phyloP scores from a whole-genome alignment of 192 early-diverging fungal species.

The Mortierella hygrophila region DNA sequence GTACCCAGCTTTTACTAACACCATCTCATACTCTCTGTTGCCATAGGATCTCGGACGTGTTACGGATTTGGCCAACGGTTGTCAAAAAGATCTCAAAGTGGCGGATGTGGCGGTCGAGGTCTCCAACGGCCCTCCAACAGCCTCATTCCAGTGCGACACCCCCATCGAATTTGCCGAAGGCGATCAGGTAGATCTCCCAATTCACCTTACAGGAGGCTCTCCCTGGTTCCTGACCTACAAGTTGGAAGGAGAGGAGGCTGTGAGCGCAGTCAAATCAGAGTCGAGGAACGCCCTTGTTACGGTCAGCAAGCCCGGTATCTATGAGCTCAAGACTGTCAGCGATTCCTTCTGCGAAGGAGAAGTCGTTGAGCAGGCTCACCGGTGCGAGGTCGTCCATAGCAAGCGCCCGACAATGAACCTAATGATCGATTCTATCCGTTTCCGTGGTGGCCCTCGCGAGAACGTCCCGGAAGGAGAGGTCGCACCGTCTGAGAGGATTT shows the following conservation, averaged over 20 bases:
- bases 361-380: slow-evolving; percentile 35
- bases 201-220: slow-evolving; percentile 45
- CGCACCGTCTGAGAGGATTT: slow-evolving; percentile 37
- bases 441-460: slow-evolving; percentile 48
- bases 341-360: slow-evolving; percentile 44
- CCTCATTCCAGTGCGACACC: slow-evolving; percentile 41
- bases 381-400: slow-evolving; percentile 38
- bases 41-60: slow-evolving; percentile 39
- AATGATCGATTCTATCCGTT: slow-evolving; percentile 52
- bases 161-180: slow-evolving; percentile 44
- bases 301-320: slow-evolving; percentile 28
- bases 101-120: slow-evolving; percentile 45
- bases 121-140: slow-evolving; percentile 43
- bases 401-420: slow-evolving; percentile 46
- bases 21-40: background rate
- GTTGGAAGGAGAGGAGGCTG: slow-evolving; percentile 17
- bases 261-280: slow-evolving; percentile 4
- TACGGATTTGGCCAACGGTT: slow-evolving; percentile 40
- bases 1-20: background rate
- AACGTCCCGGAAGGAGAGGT: slow-evolving; percentile 48
- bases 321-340: slow-evolving; percentile 30
- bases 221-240: slow-evolving; percentile 39
- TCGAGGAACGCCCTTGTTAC: slow-evolving; percentile 38
- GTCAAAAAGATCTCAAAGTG: slow-evolving; percentile 39
- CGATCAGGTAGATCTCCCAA: slow-evolving; percentile 26